Conservation (phyloP, 768 basidiomycete species). For the Tubosaeta sp. region DNA sequence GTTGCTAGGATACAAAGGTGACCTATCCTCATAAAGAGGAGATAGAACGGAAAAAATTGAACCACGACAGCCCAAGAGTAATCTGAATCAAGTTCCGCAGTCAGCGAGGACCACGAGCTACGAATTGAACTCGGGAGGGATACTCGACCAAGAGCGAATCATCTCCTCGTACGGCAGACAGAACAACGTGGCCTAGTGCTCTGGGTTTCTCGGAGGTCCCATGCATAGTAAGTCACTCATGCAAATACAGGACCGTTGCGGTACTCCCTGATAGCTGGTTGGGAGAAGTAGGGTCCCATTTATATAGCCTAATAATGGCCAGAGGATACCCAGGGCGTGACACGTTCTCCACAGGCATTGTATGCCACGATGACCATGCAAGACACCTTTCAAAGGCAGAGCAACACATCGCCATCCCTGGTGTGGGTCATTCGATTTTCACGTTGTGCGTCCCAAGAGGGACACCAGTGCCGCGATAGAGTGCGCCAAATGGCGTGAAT, state of each 20-base stretch:
- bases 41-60: not conserved
- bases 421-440: not conserved
- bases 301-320: not conserved
- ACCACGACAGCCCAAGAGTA: slow-evolving; percentile 19
- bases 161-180: slow-evolving; percentile 6
- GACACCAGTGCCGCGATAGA: slow-evolving; percentile 7
- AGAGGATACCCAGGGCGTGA: not conserved
- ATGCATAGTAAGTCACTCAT: not conserved
- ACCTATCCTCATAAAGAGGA: slow-evolving; percentile 8
- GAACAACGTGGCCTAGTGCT: not conserved
- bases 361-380: not conserved
- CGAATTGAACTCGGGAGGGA: slow-evolving; percentile 18
- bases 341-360: not conserved
- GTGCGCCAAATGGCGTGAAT: not conserved
- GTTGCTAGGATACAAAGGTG: not conserved
- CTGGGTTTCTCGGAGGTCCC: not conserved
- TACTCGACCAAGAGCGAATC: not conserved
- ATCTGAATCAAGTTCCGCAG: slow-evolving; percentile 20
- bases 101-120: slow-evolving; percentile 13
- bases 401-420: not conserved
- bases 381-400: not conserved
- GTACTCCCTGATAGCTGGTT: not conserved
- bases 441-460: not conserved
- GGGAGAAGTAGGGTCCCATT: not conserved
- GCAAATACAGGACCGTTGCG: not conserved